Percentiles rank a stretch among this genome's conserved stretches.
Evolutionary conservation across 805 yeast species (phyloP).

Genomic region (Zygosaccharomyces bailii): DNA sequence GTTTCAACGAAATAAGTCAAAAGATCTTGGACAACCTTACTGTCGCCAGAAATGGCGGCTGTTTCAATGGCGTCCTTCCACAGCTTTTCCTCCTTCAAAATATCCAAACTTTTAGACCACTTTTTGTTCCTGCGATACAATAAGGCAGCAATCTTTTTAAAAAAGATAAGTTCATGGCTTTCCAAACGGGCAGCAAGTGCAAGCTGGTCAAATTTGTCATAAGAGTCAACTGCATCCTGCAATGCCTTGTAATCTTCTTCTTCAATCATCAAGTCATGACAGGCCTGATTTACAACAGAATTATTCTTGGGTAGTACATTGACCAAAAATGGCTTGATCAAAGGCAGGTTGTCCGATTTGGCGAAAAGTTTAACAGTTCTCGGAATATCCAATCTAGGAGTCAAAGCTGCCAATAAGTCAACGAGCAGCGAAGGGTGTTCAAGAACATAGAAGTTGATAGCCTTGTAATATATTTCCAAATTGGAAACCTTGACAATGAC

Average conservation of each 20-base stretch:
- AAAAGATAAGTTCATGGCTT: slow-evolving; percentile 84
- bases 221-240: slow-evolving; percentile 79
- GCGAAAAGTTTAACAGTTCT: slow-evolving; percentile 93
- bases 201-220: slow-evolving; percentile 87
- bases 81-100: slow-evolving; percentile 85
- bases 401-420: slow-evolving; percentile 77
- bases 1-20: slow-evolving; percentile 91
- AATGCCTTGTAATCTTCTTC: slow-evolving; percentile 93
- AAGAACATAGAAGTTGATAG: slow-evolving; percentile 87
- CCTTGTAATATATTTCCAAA: slow-evolving; percentile 94
- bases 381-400: slow-evolving; percentile 89
- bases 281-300: slow-evolving; percentile 88
- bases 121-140: slow-evolving; percentile 92
- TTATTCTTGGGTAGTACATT: slow-evolving; percentile 88
- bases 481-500: slow-evolving; percentile 91
- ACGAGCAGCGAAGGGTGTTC: slow-evolving; percentile 89
- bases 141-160: slow-evolving; percentile 94
- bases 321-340: slow-evolving; percentile 91
- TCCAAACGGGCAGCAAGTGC: slow-evolving; percentile 92
- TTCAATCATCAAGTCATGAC: slow-evolving; percentile 91
- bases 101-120: slow-evolving; percentile 82
- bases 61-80: slow-evolving; percentile 95
- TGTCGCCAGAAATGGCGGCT: slow-evolving; percentile 74
- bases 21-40: slow-evolving; percentile 83
- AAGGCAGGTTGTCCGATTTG: slow-evolving; percentile 92